phyloP scores from a whole-genome alignment of 129 eudicot genomes.

The Silybum marianum region DNA sequence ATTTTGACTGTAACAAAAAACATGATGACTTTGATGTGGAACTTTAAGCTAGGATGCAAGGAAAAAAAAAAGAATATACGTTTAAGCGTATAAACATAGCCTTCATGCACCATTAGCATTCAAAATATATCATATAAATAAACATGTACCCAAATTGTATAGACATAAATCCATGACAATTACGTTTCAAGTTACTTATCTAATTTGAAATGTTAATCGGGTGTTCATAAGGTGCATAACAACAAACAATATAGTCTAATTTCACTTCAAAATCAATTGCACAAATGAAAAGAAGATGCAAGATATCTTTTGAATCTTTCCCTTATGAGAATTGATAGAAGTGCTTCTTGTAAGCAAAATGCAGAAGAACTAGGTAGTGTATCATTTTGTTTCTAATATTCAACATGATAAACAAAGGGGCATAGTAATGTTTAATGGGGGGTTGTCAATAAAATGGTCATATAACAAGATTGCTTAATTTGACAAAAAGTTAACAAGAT shows the following conservation, averaged over 20 bases:
- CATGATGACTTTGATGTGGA: not conserved
- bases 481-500: no score
- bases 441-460: not conserved
- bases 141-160: not conserved
- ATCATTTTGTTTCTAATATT: no score
- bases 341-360: not conserved
- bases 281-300: not conserved
- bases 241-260: no score
- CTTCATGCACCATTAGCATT: not conserved
- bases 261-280: not conserved
- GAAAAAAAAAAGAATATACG: not conserved
- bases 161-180: not conserved
- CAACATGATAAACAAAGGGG: not conserved
- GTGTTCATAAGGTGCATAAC: not conserved
- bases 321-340: not conserved
- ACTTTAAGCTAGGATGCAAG: not conserved
- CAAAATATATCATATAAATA: no score
- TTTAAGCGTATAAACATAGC: no score
- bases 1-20: conserved; percentile 47
- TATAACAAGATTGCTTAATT: no score
- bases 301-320: not conserved
- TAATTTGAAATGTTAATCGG: not conserved
- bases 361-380: not conserved
- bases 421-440: not conserved
- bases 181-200: not conserved